Evolutionary conservation across 106 monocot genomes (phyloP), one percentile per base, ranked within the genome.

Genomic region (Chionographis japonica): DNA sequence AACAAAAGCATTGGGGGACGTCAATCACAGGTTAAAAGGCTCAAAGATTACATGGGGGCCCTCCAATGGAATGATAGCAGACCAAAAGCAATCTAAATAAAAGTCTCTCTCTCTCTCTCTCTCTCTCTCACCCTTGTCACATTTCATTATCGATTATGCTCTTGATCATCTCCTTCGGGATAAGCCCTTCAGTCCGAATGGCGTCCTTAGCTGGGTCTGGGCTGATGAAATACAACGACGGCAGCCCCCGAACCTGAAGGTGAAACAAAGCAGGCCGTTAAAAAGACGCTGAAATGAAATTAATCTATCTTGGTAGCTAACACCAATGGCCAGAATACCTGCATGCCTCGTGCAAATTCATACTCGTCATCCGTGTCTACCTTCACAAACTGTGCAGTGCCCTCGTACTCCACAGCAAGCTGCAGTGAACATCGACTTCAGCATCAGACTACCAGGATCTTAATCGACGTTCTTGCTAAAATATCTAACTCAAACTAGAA

Each of bases 331-430:
- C n/a, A 1, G 58, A 9, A 58, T 71, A 83, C 83, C 83, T 83
- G 83, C 83, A 83, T 83, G 37, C 89, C 84, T 60, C 68, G 79
- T 55, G 95, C 86, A 75, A 95, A 88, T 60, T 95, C 92, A 59
- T 89, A 89, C 61, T 95, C 95, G 15, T 95, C 92, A 72, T 95
- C 95, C 2, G 95, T 95, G 61, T 95, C 95, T 35, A 95, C 95
- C 82, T 95, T 95, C 19, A 95, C 76, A 69, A 95, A 86, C 4
- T 80, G 54, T 20, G 75, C 95, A 58, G 74, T 86, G 58, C 60
- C 71, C 62, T 86, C 91, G 37, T 92, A 95, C 69, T 95, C 95
- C 12, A 95, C 92, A n/a, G 83, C 78, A 61, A 83, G 74, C 78
- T 83, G 74, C 46, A 72, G 41, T 35, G 40, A 14, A 54, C 49